phyloP scores from a whole-genome alignment of 1,284 basidiomycete genomes.

The Megacollybia platyphylla region DNA sequence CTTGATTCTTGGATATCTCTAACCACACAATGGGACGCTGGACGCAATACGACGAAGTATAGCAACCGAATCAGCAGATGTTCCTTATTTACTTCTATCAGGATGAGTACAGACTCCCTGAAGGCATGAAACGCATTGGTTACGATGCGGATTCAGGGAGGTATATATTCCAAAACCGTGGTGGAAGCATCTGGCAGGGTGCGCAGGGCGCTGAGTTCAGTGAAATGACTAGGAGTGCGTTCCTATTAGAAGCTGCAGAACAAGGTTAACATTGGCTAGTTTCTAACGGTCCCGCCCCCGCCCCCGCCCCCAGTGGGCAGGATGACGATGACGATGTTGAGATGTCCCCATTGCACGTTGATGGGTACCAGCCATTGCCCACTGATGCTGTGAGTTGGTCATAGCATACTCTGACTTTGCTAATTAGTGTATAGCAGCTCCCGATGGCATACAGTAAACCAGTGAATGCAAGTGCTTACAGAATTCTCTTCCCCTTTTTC shows the following conservation, averaged over 20 bases:
- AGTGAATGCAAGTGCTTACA: slow-evolving; percentile 28
- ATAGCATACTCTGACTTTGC: not conserved
- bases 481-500: slow-evolving; percentile 62
- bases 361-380: slow-evolving; percentile 45
- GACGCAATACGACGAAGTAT: slow-evolving; percentile 42
- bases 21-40: slow-evolving; percentile 34
- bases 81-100: slow-evolving; percentile 12
- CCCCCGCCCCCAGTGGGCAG: slow-evolving; percentile 4
- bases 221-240: slow-evolving; percentile 36
- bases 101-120: slow-evolving; percentile 49
- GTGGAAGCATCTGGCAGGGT: slow-evolving; percentile 36
- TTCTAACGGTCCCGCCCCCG: not conserved
- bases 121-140: slow-evolving; percentile 47
- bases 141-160: slow-evolving; percentile 47
- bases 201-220: slow-evolving; percentile 40
- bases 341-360: slow-evolving; percentile 26
- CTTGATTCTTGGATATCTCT: not conserved
- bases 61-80: slow-evolving; percentile 2
- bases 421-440: slow-evolving; percentile 10
- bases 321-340: slow-evolving; percentile 38
- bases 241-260: not conserved
- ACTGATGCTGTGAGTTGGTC: slow-evolving; percentile 34
- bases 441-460: slow-evolving; percentile 18
- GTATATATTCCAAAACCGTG: slow-evolving; percentile 40
- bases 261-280: not conserved